phyloP scores from a whole-genome alignment of 2,329 filamentous ascomycete species.

The Curvularia verruculosa region DNA sequence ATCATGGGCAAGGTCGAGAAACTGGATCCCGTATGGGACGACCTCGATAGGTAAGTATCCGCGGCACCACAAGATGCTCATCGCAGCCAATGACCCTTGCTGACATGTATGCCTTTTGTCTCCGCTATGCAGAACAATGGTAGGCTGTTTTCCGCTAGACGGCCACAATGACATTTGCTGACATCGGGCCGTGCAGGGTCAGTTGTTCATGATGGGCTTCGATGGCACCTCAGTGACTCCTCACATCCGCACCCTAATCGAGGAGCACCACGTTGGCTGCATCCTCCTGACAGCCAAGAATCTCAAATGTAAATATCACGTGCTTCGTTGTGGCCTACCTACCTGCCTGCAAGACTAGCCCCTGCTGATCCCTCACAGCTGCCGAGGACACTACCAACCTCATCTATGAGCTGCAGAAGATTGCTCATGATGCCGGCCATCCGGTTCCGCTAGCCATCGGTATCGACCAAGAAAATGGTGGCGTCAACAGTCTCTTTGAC shows the following conservation, averaged over 20 bases:
- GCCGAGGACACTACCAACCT: conserved; percentile 87
- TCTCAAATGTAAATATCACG: conserved; percentile 69
- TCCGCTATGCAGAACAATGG: conserved; percentile 53
- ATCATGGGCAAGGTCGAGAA: conserved; percentile 54
- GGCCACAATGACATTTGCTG: conserved; percentile 33
- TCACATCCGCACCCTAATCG: conserved; percentile 80
- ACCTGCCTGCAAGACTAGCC: conserved; percentile 13
- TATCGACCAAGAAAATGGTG: conserved; percentile 96
- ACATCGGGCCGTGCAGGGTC: conserved; percentile 66
- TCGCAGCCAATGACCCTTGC: conserved; percentile 36
- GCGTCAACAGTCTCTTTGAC: conserved; percentile 95
- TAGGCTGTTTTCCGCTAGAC: conserved; percentile 33
- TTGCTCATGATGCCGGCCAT: conserved; percentile 89
- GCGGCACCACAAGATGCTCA: conserved; percentile 31
- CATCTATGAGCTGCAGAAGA: conserved; percentile 89
- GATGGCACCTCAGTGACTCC: conserved; percentile 84
- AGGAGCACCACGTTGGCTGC: conserved; percentile 85
- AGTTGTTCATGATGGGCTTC: conserved; percentile 84
- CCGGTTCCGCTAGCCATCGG: conserved; percentile 87
- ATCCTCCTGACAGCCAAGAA: conserved; percentile 86
- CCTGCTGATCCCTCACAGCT: conserved; percentile 61
- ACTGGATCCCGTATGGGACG: conserved; percentile 67
- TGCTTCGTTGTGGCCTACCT: conserved; percentile 13
- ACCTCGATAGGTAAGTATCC: conserved; percentile 73
- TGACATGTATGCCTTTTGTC: conserved; percentile 34